These are phyloP conservation scores for Cercospora berteroae DNA, from an alignment of 2,329 filamentous ascomycete genomes.

Conservation along the genomic window DNA sequence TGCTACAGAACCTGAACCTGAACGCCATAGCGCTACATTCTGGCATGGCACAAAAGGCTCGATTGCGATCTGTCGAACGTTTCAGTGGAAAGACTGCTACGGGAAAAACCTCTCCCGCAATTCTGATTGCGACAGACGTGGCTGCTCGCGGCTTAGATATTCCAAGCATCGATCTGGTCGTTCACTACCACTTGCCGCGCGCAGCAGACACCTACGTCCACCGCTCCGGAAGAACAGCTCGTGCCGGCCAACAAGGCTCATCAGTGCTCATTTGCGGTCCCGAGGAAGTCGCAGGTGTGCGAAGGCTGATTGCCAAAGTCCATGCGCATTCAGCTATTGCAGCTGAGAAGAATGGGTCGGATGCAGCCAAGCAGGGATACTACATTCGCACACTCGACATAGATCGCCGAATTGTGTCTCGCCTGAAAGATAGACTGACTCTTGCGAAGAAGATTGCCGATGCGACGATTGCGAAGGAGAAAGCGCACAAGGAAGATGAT, in stretches of 20 bases:
- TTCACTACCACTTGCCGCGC: conserved; percentile 94
- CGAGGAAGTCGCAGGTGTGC: conserved; percentile 82
- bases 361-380: conserved; percentile 53
- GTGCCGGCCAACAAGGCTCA: conserved; percentile 71
- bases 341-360: conserved; percentile 44
- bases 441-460: conserved; percentile 89
- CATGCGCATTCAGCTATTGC: conserved; percentile 59
- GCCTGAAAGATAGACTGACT: conserved; percentile 72
- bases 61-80: conserved; percentile 85
- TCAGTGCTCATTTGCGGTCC: conserved; percentile 88
- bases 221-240: conserved; percentile 88
- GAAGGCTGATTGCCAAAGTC: conserved; percentile 81
- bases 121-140: conserved; percentile 90
- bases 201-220: conserved; percentile 93
- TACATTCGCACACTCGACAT: conserved; percentile 79
- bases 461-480: conserved; percentile 79
- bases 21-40: conserved; percentile 80
- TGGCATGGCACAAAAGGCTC: conserved; percentile 93
- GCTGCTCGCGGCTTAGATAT: conserved; percentile 94
- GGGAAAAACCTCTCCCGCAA: conserved; percentile 47
- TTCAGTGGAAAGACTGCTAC: conserved; percentile 61
- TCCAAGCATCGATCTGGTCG: conserved; percentile 78
- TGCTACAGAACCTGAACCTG: conserved; percentile 78
- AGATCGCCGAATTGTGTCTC: conserved; percentile 72
- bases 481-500: conserved; percentile 76